phyloP scores from a whole-genome alignment of 371 early-diverging fungal genomes.

The Haplosporangium sp. region DNA sequence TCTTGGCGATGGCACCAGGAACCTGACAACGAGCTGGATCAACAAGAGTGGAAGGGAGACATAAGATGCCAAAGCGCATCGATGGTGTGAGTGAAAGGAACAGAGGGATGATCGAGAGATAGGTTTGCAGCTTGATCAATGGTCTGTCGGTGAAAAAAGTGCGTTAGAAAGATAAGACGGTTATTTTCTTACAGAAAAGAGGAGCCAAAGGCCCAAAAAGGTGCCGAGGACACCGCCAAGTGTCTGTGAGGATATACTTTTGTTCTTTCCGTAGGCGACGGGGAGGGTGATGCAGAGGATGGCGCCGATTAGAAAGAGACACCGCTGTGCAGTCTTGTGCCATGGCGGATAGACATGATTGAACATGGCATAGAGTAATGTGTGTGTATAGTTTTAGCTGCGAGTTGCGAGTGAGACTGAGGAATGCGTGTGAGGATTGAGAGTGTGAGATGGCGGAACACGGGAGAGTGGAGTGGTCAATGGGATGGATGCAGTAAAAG shows the following conservation, averaged over 20 bases:
- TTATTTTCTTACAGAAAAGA: slow-evolving; percentile 33
- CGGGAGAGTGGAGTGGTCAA: no score
- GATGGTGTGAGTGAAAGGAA: background rate
- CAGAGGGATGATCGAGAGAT: background rate
- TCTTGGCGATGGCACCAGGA: slow-evolving; percentile 35
- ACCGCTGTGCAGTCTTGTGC: slow-evolving; percentile 41
- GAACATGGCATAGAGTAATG: slow-evolving; percentile 15
- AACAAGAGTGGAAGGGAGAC: background rate
- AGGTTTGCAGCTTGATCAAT: background rate
- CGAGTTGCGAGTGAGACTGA: background rate
- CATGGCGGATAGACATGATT: slow-evolving; percentile 47
- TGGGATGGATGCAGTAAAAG: no score
- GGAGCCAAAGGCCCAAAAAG: slow-evolving; percentile 38
- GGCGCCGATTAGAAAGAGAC: slow-evolving; percentile 35
- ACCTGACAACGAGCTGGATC: slow-evolving; percentile 30
- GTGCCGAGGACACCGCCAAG: slow-evolving; percentile 31
- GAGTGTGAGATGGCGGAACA: no score
- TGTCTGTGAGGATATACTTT: slow-evolving; percentile 26
- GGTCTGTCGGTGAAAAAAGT: slow-evolving; percentile 1
- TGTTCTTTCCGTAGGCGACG: slow-evolving; percentile 31
- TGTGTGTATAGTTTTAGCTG: background rate
- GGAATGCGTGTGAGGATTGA: background rate
- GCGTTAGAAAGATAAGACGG: background rate
- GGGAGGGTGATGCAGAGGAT: slow-evolving; percentile 47
- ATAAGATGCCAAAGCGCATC: background rate